Evolutionary conservation across 352 stramenopile genomes (phyloP).

Genomic region (Phytophthora megakarya): DNA sequence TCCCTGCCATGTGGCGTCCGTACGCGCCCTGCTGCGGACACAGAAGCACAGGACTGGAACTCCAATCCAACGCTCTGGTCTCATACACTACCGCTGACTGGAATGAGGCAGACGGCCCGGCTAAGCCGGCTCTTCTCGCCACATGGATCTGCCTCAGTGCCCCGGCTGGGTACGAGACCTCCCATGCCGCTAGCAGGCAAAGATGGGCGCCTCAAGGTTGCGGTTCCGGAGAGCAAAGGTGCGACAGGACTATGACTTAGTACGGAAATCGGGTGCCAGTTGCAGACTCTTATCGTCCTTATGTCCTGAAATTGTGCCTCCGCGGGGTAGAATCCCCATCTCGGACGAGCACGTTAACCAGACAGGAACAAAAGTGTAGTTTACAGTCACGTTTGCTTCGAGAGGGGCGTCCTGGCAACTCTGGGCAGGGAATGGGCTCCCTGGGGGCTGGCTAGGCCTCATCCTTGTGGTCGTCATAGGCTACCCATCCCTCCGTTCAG

Average conservation of each 20-base stretch:
- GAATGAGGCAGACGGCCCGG: neutral
- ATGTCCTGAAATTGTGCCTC: no score
- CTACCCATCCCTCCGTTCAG: no score
- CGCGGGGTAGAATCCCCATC: no score
- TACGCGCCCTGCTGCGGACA: neutral
- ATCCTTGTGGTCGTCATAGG: no score
- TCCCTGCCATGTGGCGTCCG: neutral
- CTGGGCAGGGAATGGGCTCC: no score
- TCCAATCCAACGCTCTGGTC: neutral
- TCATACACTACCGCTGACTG: neutral
- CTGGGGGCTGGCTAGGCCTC: no score
- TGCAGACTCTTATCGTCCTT: neutral
- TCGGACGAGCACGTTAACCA: no score
- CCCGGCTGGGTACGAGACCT: neutral
- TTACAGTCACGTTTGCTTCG: no score
- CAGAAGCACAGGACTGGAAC: no score
- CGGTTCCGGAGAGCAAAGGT: neutral
- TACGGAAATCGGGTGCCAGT: neutral
- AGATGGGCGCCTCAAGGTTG: neutral
- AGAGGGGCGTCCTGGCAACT: no score
- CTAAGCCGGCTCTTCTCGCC: conserved; percentile 1
- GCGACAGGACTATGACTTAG: neutral
- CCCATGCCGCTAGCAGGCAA: neutral
- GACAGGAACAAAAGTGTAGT: no score
- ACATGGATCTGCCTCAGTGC: neutral